Conservation (phyloP, 495 filamentous ascomycete genomes). For the Physcia stellaris region DNA sequence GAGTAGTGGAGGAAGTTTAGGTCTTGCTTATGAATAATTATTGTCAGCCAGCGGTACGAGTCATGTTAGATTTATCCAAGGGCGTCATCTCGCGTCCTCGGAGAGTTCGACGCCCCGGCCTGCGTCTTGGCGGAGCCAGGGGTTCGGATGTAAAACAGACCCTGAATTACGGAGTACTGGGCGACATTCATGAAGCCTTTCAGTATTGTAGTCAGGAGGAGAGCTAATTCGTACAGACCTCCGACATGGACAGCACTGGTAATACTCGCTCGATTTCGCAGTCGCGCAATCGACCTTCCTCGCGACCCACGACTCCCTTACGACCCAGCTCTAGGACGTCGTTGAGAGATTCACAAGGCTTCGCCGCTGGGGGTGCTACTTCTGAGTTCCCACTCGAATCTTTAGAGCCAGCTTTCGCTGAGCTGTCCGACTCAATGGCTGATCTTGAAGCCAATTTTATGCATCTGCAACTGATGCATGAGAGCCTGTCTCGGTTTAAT, state of each 20-base stretch:
- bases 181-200: too few species aligned
- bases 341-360: conserved; percentile 54
- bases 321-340: conserved; percentile 84
- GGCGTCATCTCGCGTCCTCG: too few species aligned
- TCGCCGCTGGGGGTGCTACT: conserved; percentile 30
- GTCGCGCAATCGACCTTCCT: conserved; percentile 27
- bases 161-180: too few species aligned
- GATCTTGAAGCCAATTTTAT: conserved; percentile 96
- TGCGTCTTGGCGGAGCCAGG: too few species aligned
- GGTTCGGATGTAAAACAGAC: too few species aligned
- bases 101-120: too few species aligned
- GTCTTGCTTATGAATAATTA: too few species aligned
- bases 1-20: too few species aligned
- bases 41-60: too few species aligned
- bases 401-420: conserved; percentile 80
- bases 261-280: conserved; percentile 10
- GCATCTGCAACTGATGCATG: conserved; percentile 94
- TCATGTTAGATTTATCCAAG: too few species aligned
- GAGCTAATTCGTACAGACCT: too few species aligned
- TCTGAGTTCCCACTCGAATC: conserved; percentile 62
- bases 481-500: conserved; percentile 84
- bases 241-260: conserved; percentile 7
- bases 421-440: conserved; percentile 85
- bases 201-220: too few species aligned
- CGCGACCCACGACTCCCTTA: conserved; percentile 84